Conservation (phyloP, 2,329 filamentous ascomycete genomes). For the Alternaria hordeiaustralica region DNA sequence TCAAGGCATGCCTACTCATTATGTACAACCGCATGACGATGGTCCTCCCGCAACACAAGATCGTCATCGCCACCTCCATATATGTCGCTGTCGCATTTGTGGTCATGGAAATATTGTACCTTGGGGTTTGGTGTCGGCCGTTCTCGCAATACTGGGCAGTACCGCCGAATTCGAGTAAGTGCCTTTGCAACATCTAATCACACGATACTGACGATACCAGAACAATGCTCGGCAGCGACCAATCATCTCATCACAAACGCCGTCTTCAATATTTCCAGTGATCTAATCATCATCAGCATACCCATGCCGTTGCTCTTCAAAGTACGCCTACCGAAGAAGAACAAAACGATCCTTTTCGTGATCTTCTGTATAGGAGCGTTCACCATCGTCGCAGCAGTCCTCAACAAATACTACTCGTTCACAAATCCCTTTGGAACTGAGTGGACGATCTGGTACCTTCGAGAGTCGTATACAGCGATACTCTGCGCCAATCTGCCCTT, state of each 20-base stretch:
- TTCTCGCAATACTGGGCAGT: slow-evolving; percentile 61
- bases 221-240: slow-evolving; percentile 53
- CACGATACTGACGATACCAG: slow-evolving; percentile 17
- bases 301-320: slow-evolving; percentile 56
- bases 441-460: slow-evolving; percentile 66
- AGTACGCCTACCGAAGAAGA: slow-evolving; percentile 51
- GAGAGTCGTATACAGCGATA: slow-evolving; percentile 65
- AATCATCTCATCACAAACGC: slow-evolving; percentile 51
- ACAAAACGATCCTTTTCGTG: slow-evolving; percentile 61
- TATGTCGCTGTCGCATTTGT: slow-evolving; percentile 57
- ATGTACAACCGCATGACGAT: slow-evolving; percentile 60
- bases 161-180: slow-evolving; percentile 46
- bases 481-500: slow-evolving; percentile 68
- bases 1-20: slow-evolving; percentile 62
- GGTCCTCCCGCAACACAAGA: slow-evolving; percentile 36
- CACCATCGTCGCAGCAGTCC: slow-evolving; percentile 61
- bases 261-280: slow-evolving; percentile 55
- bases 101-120: slow-evolving; percentile 57
- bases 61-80: slow-evolving; percentile 52
- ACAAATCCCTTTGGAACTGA: slow-evolving; percentile 61
- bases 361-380: slow-evolving; percentile 63
- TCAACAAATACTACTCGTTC: slow-evolving; percentile 70
- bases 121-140: slow-evolving; percentile 63
- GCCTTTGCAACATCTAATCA: neutral
- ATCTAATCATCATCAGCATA: slow-evolving; percentile 54